Base-by-base conservation (phyloP, 2,329 filamentous ascomycete species). In the Penicillium glabrum region DNA sequence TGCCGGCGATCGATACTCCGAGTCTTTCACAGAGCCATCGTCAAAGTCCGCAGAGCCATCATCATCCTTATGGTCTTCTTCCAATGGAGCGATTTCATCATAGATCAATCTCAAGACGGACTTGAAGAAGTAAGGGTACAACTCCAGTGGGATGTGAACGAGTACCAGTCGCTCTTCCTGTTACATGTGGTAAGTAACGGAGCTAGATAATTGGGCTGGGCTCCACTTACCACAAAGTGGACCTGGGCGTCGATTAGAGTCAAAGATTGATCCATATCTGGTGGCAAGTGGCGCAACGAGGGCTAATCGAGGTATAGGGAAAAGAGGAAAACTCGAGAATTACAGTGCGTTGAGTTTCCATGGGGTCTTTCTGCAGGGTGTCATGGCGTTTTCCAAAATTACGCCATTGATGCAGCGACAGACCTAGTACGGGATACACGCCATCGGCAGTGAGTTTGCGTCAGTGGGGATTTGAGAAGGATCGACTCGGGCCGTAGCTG, bases 81-180 rank as follows among this genome's bases (percentile, higher is more conserved):
- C 68, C 57, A 69, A 66, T n/a, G 68, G 70, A 54, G 68, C 56
- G 60, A 75, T 67, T 66, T 78, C 72, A 65, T 92, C 91, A 54
- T 96, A 85, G 46, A 98, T 83, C 39, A 96, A 83, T 64, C 88
- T 87, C n/a, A 97, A 81, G 62, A 98, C 93, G 2, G 93, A 88
- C 69, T 96, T 91, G 16, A 97, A 79, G 66, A 97, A 91, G 61
- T 82, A 84, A 5, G 88, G 80, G 74, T 96, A 87, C 47, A 95
- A 82, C 53, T 87, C 80, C 59, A 96, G 79, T 1, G 93, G 93
- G 57, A 98, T 93, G 74, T 97, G 93, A 69, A 98, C 91, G 59
- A 99, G 82, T 68, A 88, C 91, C 67, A 96, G 86, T 61, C 87
- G 88, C 64, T 91, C 91, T 69, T 96, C 89, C 95, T 98, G 11